Conservation (phyloP, 768 basidiomycete species). For the Tricholoma saponaceum region DNA sequence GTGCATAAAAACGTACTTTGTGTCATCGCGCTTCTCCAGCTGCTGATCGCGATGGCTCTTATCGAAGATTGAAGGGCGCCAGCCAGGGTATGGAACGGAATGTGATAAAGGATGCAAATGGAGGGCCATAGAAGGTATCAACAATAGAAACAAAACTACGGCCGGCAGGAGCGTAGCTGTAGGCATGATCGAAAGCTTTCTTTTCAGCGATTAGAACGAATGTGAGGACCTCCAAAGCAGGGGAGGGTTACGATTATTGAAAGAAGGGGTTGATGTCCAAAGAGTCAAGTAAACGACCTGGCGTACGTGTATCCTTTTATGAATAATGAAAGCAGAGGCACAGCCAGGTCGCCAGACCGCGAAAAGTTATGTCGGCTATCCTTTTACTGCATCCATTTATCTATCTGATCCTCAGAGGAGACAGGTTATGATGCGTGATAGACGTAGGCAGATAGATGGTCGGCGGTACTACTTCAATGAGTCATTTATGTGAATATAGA, state of each 20-base stretch:
- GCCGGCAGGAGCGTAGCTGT: neutral
- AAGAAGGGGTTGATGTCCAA: neutral
- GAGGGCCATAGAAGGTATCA: neutral
- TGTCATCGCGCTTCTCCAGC: constrained; percentile 35
- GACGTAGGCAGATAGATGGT: neutral
- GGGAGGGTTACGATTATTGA: neutral
- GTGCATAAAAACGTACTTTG: constrained; percentile 51
- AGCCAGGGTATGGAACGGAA: neutral
- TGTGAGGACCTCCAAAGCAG: neutral
- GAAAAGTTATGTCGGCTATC: neutral
- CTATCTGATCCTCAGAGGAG: neutral
- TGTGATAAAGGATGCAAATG: neutral
- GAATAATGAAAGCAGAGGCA: neutral
- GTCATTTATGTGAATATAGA: neutral
- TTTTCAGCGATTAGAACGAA: neutral
- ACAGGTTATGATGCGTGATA: neutral
- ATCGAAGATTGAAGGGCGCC: neutral
- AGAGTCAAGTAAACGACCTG: neutral
- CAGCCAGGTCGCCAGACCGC: neutral
- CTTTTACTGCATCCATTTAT: neutral
- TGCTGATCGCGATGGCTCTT: neutral
- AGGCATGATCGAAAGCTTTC: neutral
- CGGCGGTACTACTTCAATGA: neutral
- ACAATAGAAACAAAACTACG: neutral
- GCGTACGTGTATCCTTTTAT: neutral